These are phyloP conservation scores for Pythium periplocum DNA, from an alignment of 352 stramenopile species.

Conservation along the genomic window DNA sequence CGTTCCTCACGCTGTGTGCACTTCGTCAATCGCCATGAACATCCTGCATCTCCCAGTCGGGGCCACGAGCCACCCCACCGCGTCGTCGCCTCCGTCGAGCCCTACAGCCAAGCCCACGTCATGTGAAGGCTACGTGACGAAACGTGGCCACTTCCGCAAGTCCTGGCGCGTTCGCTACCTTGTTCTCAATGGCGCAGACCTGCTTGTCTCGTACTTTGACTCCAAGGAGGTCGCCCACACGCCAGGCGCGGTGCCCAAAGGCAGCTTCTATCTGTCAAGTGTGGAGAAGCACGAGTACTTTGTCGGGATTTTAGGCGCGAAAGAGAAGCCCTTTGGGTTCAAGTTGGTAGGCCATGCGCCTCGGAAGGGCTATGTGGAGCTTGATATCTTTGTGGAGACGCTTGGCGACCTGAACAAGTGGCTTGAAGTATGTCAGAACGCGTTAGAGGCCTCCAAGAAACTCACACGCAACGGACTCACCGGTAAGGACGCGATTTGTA, in stretches of 20 bases:
- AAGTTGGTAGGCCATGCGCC: constrained; percentile 82
- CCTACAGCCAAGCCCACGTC: constrained; percentile 43
- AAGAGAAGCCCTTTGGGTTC: constrained; percentile 78
- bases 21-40: constrained; percentile 30
- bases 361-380: constrained; percentile 69
- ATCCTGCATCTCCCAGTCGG: constrained; percentile 41
- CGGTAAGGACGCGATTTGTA: background rate
- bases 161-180: constrained; percentile 80
- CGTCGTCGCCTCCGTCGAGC: background rate
- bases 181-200: constrained; percentile 60
- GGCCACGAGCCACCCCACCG: constrained; percentile 15
- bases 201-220: constrained; percentile 72
- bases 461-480: constrained; percentile 23
- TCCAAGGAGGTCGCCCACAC: constrained; percentile 49
- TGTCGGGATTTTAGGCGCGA: constrained; percentile 53
- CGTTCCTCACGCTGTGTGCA: too few species aligned
- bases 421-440: constrained; percentile 76
- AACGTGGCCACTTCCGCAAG: constrained; percentile 80
- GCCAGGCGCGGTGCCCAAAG: constrained; percentile 32
- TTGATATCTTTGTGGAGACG: constrained; percentile 74
- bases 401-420: constrained; percentile 64
- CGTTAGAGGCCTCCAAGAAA: constrained; percentile 47
- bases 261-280: constrained; percentile 70
- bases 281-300: constrained; percentile 79
- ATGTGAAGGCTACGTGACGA: constrained; percentile 84